Base-by-base conservation (phyloP, 2,329 filamentous ascomycete genomes). In the Fusarium vanettenii region DNA sequence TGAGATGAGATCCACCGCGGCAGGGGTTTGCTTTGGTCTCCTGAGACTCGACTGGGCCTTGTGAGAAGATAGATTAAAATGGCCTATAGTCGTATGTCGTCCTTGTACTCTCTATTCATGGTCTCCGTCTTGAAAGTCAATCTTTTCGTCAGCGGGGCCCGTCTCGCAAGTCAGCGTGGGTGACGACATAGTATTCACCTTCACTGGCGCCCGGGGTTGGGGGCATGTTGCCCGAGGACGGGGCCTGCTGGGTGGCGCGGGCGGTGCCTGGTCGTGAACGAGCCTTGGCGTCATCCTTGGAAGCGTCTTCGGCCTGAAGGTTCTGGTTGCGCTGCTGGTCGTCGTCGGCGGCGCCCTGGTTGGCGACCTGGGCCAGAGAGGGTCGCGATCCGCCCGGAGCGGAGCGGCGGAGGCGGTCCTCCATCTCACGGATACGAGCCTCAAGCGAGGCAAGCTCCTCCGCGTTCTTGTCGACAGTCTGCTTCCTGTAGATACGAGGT, bases 361-460 rank as follows among this genome's bases (percentile, higher is more conserved):
- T 37, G 72, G 65, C 45, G 60, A 67, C 60, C 69, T 70, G 73
- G 64, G 69, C 69, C 61, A 76, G 71, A 16, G 74, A 66, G 60
- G 75, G 63, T 69, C 64, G 71, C 74, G 73, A 48, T 63, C 73
- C 33, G 43, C 50, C 29, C 76, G 73, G 63, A 74, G 67, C 70
- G 39, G 75, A 82, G 70, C 78, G 79, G 77, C 85, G 90, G 63
- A 98, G 89, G 52, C 93, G 92, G 77, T 93, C 89, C 84, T 98
- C 95, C 84, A 97, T 95, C 79, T 95, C 95, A 78, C 91, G 92
- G 78, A 98, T 91, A 77, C 92, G 92, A 62, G 91, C 91, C 85
- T 98, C 95, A 79, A 98, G 92, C 66, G 92, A 91, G 83, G 97
- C 92, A 76, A 98, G 92, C 84, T 98, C 94, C 73, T 91, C 90